Base-by-base conservation (phyloP, 2,329 filamentous ascomycete genomes). In the Gaeumannomyces sp. region DNA sequence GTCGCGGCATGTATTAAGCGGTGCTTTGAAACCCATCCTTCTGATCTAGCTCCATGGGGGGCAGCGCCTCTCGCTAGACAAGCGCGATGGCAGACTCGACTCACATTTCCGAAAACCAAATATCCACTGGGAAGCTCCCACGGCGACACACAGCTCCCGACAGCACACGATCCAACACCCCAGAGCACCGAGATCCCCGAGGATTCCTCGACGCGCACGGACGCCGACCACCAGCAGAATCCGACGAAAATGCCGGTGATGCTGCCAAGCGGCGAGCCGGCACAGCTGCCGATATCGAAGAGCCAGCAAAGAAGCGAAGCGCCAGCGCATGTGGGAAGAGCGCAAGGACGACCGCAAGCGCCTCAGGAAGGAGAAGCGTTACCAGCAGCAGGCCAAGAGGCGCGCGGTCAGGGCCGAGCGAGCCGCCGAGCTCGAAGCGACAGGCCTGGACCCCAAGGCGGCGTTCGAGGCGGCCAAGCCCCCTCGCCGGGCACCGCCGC, bases 281-380 rank as follows among this genome's bases (percentile, higher is more conserved):
- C 33, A 38, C 66, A 7, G 29, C 31, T 31, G 64, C 66, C 16
- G 66, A 70, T 97, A 63, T 97, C 94, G 25, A 98, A 98, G 73
- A 96, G 89, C 72, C 90, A 94, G 70, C 79, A 89, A 66, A 96
- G 77, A 94, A 92, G 72, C 80, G 63, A 86, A 84, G 67, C 88
- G 87, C 64, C 83, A 86, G 68, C 83, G 91, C 72, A 81, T 85
- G 73, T 96, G 91, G 90, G 92, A 96, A 71, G 86, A 88, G 10
- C 85, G 84, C 28, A 89, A 86, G 68, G 84, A 84, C 57, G 80
- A 82, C 38, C 85, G 86, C 66, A 83, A 82, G 67, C 76, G 74
- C 62, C 78, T 78, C 68, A 80, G 82, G 64, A 85, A 83, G 66
- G 84, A 85, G 70, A 86, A 83, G 72, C 80, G 82, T 10, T 77